A percentile compares a stretch with the other conserved stretches of the same genome.
phyloP scores from a whole-genome alignment of 371 early-diverging fungal genomes.

The Mucor irregularis region DNA sequence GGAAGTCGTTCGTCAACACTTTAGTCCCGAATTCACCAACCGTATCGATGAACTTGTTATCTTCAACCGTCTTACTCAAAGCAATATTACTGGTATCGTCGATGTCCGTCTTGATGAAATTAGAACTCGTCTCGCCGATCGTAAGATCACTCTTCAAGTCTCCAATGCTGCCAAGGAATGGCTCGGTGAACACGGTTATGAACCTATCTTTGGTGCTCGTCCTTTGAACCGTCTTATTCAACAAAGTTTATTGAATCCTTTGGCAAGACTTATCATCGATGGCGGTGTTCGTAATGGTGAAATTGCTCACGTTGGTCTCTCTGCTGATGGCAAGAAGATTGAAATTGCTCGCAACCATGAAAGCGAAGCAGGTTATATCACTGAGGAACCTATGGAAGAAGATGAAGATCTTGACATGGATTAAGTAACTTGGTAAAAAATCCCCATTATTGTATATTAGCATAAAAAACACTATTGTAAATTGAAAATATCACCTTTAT shows the following conservation, averaged over 20 bases:
- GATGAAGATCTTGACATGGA: constrained; percentile 43
- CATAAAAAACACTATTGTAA: neutral
- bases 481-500: no score
- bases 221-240: constrained; percentile 84
- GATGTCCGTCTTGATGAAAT: constrained; percentile 82
- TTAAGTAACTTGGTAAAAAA: constrained; percentile 6
- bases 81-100: constrained; percentile 76
- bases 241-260: constrained; percentile 76
- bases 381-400: constrained; percentile 48
- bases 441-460: no score
- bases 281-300: constrained; percentile 75
- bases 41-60: constrained; percentile 88
- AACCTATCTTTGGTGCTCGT: constrained; percentile 86
- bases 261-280: constrained; percentile 77
- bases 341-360: constrained; percentile 52
- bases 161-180: constrained; percentile 72
- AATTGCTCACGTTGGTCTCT: constrained; percentile 50
- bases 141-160: constrained; percentile 68
- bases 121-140: constrained; percentile 71
- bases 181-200: constrained; percentile 80
- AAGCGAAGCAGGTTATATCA: constrained; percentile 36
- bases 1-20: constrained; percentile 74
- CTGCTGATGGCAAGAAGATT: constrained; percentile 21
- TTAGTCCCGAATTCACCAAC: constrained; percentile 91
- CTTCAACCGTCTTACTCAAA: constrained; percentile 80